Base-by-base conservation (phyloP, 441 rosid genomes). In the Raphanus hybrid region DNA sequence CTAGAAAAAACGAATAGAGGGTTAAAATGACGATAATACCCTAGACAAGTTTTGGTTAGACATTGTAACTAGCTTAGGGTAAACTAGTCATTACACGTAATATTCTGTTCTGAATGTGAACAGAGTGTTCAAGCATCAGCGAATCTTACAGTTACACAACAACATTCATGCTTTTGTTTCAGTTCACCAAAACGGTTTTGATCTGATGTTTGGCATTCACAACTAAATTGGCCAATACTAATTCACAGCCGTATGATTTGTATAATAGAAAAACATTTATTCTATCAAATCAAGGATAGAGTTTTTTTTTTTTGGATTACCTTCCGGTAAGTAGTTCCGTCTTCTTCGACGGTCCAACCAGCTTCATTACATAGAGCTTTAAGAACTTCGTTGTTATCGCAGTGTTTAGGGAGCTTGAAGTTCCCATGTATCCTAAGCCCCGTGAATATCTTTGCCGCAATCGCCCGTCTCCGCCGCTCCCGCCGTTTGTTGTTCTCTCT, bases 321-420 rank as follows among this genome's bases (percentile, higher is more conserved):
- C 93, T 87, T 89, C 8, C 89, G 77, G 83, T 89, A 87, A 64
- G 93, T 87, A 52, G 93, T 89, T 73, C 93, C 93, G 78, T 89
- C 93, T 10, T 84, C 89, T 78, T 89, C 93, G 3, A 89, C 93
- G 7, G 84, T 86, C 93, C 93, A 89, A 3, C 93, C 91, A 37
- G 93, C 93, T 71, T 89, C 93, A 15, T 82, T 67, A 52, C 93
- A 89, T 8, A 89, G 86, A 60, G 91, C 93, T 85, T 87, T 89
- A 1, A 89, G 78, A 9, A 89, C 93, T 73, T 89, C 91, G 80
- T 89, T 89, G 80, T 89, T 89, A 68, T 89, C 93, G 79, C 93
- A 89, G 85, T 89, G 93, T 80, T 89, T 89, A 0, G 93, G 93
- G 0, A 89, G 87, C 82, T 82, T 87, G 84, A 75, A 89, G 85